A percentile compares a stretch with the other conserved stretches of the same genome.
Evolutionary conservation across 2,329 filamentous ascomycete genomes (phyloP).

Genomic region (Nemania abortiva): DNA sequence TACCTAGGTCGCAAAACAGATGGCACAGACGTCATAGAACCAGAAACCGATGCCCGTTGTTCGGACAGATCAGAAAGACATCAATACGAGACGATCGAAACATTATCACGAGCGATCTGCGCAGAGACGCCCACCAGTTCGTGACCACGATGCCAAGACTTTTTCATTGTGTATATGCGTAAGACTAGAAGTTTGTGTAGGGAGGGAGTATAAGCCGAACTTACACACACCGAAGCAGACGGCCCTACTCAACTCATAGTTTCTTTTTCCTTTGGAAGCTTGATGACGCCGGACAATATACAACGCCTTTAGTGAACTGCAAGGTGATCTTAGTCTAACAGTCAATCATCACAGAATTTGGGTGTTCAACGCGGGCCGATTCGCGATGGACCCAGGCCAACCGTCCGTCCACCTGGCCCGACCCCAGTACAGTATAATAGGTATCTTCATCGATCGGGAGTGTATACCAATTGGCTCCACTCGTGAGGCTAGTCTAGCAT

Average conservation of each 20-base stretch:
- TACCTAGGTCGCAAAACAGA: not conserved
- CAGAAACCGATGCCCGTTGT: not conserved
- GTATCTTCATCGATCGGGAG: conserved; percentile 34
- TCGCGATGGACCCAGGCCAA: conserved; percentile 27
- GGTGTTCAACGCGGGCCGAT: conserved; percentile 33
- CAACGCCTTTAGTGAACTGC: conserved; percentile 12
- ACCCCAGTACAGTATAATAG: conserved; percentile 12
- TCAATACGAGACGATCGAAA: conserved; percentile 26
- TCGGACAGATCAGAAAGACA: not conserved
- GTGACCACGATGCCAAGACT: conserved; percentile 30
- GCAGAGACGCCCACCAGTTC: conserved; percentile 30
- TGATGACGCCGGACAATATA: conserved; percentile 1
- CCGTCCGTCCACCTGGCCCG: conserved; percentile 23
- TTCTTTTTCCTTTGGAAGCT: conserved; percentile 4
- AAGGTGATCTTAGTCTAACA: not conserved
- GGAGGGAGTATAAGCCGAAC: conserved; percentile 1
- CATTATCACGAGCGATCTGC: conserved; percentile 31
- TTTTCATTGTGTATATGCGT: conserved; percentile 1
- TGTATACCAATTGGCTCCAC: conserved; percentile 43
- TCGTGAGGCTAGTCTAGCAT: conserved; percentile 37
- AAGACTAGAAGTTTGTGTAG: conserved; percentile 13
- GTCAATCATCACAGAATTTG: too few species aligned
- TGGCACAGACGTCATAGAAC: not conserved
- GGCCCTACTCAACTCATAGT: conserved; percentile 13
- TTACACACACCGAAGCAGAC: conserved; percentile 4